Evolutionary conservation across 805 yeast species (phyloP), one percentile per base, ranked within the genome.

Genomic region (Wickerhamomyces chambardii): DNA sequence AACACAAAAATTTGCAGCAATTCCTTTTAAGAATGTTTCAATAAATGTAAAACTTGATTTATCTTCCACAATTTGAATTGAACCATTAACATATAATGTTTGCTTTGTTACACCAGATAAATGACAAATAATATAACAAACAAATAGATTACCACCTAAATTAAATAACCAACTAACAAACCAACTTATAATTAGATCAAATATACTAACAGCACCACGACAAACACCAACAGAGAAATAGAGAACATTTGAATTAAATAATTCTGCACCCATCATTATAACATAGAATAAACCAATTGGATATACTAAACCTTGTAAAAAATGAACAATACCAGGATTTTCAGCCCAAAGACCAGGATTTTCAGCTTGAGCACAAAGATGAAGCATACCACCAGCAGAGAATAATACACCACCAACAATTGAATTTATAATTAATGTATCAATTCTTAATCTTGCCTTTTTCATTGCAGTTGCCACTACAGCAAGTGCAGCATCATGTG

Each of bases 391-490:
- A 10, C 92, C 92, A 3, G 78, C 59, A 28, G 79, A 58, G 54
- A 84, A 83, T 4, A 84, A 52, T 2, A 80, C 43, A 0, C 86
- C 92, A 4, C 87, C 94, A 40, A 80, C 59, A 5, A 82, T 52
- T 0, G 87, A 75, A 50, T 81, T 81, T 16, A 82, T 47, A 0
- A 74, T 43, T n/a, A 84, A 51, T 1, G 78, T 66, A 38, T 77
- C 79, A 5, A 75, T 44, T 42, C 75, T 67, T 21, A 81, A 65
- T 54, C 94, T 66, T 4, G 89, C 71, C 49, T 84, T 84, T 55
- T 84, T 84, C 92, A 83, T 83, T 3, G 86, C 67, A 0, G 92
- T 84, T 8, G 94, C 94, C 15, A 83, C 90, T 29, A 82, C 80
- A 0, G 94, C 92, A 34, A 84, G 56, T 0, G 92, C 92, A 3